These are phyloP conservation scores for Pouteria campechiana DNA, from an alignment of 179 eudicot genomes.

Conservation along the genomic window DNA sequence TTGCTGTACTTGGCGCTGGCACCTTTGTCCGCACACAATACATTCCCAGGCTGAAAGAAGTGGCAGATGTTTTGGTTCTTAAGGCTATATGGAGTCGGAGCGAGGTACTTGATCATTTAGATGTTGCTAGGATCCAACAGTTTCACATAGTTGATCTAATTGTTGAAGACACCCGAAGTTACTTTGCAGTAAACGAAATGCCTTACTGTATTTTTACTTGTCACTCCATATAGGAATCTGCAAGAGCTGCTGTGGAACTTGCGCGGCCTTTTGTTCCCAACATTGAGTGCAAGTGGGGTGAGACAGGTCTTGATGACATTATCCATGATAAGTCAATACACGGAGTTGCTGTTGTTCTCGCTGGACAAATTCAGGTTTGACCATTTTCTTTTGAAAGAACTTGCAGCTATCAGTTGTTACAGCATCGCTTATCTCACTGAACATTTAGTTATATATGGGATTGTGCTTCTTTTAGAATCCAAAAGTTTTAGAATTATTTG, in stretches of 20 bases:
- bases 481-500: too few species aligned
- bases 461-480: too few species aligned
- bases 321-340: slow-evolving; percentile 46
- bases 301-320: slow-evolving; percentile 63
- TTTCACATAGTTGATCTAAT: too few species aligned
- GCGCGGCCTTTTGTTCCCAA: slow-evolving; percentile 54
- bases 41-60: slow-evolving; percentile 80
- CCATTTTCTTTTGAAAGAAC: too few species aligned
- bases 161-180: too few species aligned
- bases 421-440: too few species aligned
- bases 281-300: slow-evolving; percentile 79
- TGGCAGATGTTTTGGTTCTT: slow-evolving; percentile 49
- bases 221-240: slow-evolving; percentile 49
- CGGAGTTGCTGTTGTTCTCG: slow-evolving; percentile 89
- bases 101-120: slow-evolving; percentile 55
- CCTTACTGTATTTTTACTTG: too few species aligned
- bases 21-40: slow-evolving; percentile 68
- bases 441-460: too few species aligned
- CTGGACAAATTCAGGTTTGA: slow-evolving; percentile 94
- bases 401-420: too few species aligned
- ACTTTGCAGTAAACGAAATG: too few species aligned
- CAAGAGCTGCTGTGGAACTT: slow-evolving; percentile 62
- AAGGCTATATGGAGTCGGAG: slow-evolving; percentile 90
- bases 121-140: too few species aligned
- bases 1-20: slow-evolving; percentile 90